Percentiles rank a stretch among this genome's conserved stretches.
Conservation (phyloP, 257 asterid genomes). For the Capsicum baccatum region DNA sequence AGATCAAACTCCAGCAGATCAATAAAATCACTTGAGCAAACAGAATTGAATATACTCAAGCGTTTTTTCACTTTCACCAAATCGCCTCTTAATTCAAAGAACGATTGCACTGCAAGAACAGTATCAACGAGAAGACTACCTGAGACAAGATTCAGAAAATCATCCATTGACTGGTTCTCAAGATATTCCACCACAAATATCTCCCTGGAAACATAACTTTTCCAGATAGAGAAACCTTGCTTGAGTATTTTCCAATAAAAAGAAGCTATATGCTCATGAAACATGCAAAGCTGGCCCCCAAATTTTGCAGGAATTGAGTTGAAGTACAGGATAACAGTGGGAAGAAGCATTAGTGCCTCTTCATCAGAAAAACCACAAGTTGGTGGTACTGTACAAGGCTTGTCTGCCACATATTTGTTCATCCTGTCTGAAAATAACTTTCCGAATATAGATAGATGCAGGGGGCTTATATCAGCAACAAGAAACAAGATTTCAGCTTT, state of each 20-base stretch:
- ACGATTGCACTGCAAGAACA: constrained; percentile 50
- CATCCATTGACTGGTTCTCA: constrained; percentile 54
- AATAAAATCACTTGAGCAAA: constrained; percentile 59
- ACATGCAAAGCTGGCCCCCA: constrained; percentile 49
- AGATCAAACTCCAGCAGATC: constrained; percentile 53
- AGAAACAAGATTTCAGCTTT: constrained; percentile 66
- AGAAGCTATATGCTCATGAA: constrained; percentile 47
- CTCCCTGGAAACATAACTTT: constrained; percentile 51
- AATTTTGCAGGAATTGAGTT: constrained; percentile 49
- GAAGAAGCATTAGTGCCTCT: constrained; percentile 74
- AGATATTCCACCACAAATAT: constrained; percentile 52
- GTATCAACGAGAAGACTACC: constrained; percentile 76
- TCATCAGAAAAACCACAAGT: constrained; percentile 50
- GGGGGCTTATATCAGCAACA: constrained; percentile 62
- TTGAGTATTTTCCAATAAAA: constrained; percentile 59
- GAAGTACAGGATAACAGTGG: constrained; percentile 61
- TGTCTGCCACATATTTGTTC: constrained; percentile 39
- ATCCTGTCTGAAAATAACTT: constrained; percentile 53
- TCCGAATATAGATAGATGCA: constrained; percentile 72
- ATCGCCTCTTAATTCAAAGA: constrained; percentile 49
- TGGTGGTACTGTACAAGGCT: constrained; percentile 42
- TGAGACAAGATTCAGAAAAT: constrained; percentile 52
- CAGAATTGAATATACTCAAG: constrained; percentile 61
- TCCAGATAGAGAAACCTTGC: constrained; percentile 67
- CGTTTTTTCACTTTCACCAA: constrained; percentile 48